Base-by-base conservation (phyloP, 139 green algal species). In the Chlorella sp. region DNA sequence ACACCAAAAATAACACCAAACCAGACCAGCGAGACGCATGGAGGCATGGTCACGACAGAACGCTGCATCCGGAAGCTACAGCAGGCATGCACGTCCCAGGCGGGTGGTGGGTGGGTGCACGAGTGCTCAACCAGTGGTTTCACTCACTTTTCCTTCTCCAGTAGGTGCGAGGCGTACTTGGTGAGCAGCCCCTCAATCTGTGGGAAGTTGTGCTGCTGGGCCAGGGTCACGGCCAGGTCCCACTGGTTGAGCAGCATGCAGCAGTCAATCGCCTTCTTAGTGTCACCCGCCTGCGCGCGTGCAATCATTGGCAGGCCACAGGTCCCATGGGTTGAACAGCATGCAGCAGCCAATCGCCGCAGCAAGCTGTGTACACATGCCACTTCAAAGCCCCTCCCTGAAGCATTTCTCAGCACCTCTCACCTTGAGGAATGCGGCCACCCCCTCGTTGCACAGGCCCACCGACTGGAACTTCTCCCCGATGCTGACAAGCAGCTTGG, bases 171-270 rank as follows among this genome's bases (percentile, higher is more conserved):
- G 29, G 89, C 90, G 70, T 93, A 93, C 80, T 91, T 86, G 59
- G 77, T 67, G 67, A 95, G 81, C 71, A 93, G 78, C 62, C 50
- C 74, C 80, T 93, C 88, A 34, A 92, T 90, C 76, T 86, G 80
- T 4, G 71, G 66, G 61, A 83, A 88, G 60, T 83, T 79, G 73
- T 87, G 74, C 62, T 82, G 60, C 76, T 89, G 79, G 3, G 91
- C 90, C 31, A 96, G 76, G 31, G 72, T 62, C 35, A 93, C 82
- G 0, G 76, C 90, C 69, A 90, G 82, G 72, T 92, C 86, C 91
- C 91, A 96, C 66, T 95, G 84, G 80, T 94, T 92, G n/a, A 94
- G 81, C 69, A 87, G 70, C 35, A 93, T 76, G 74, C 87, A 95
- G 76, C 83, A 90, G 64, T 96, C 90, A 14, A 96, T 81, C 5